These are phyloP conservation scores for Isatis lusitanica DNA, from an alignment of 441 rosid genomes.

Conservation along the genomic window DNA sequence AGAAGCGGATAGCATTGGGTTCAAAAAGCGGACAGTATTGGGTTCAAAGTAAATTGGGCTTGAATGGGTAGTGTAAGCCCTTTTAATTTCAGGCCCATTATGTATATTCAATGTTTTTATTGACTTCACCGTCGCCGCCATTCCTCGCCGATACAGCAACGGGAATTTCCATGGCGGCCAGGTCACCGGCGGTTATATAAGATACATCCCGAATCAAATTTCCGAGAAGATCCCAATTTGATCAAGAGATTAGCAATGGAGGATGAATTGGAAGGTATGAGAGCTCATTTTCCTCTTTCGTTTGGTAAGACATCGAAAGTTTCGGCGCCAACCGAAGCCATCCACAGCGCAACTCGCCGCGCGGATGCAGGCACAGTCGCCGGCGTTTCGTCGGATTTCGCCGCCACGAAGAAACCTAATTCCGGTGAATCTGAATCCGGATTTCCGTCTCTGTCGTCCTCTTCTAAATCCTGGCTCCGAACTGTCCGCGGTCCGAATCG, in stretches of 20 bases:
- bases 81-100: background rate
- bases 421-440: conserved; percentile 21
- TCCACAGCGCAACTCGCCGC: conserved; percentile 90
- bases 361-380: conserved; percentile 33
- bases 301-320: conserved; percentile 79
- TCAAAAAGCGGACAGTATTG: no score
- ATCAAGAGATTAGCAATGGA: conserved; percentile 40
- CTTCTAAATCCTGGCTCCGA: conserved; percentile 56
- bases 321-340: conserved; percentile 63
- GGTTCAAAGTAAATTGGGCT: no score
- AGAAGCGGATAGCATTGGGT: no score
- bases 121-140: conserved; percentile 1
- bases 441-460: conserved; percentile 62
- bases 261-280: conserved; percentile 72
- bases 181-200: background rate
- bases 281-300: conserved; percentile 82
- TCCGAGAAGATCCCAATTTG: background rate
- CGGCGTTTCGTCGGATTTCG: conserved; percentile 17
- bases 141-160: background rate
- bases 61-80: background rate
- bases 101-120: background rate
- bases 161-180: conserved; percentile 21
- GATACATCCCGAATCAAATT: background rate
- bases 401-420: background rate
- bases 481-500: conserved; percentile 43